Evolutionary conservation across 139 green algal genomes (phyloP).

Genomic region (Desmodesmus armatus): DNA sequence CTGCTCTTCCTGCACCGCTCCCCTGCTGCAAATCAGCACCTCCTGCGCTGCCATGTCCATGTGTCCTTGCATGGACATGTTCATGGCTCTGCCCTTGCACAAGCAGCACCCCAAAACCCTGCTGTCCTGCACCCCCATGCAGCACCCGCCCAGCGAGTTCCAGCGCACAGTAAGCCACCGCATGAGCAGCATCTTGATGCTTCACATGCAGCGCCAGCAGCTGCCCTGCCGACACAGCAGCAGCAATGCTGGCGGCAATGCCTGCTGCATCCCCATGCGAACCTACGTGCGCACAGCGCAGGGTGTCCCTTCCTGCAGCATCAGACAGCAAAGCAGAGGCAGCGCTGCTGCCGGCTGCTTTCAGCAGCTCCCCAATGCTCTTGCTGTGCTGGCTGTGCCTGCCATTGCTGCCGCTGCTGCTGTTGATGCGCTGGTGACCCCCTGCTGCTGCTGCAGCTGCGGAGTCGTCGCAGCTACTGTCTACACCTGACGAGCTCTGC

Average conservation of each 20-base stretch:
- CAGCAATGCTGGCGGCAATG: neutral
- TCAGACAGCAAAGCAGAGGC: neutral
- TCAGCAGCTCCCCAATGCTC: neutral
- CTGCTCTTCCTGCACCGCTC: conserved; percentile 4
- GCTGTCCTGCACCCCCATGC: neutral
- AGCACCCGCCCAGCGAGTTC: neutral
- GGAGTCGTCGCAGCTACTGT: neutral
- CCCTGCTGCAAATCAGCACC: too few species aligned
- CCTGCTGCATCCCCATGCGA: neutral
- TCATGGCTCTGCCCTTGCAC: neutral
- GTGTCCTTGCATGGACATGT: conserved; percentile 23
- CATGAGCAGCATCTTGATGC: neutral
- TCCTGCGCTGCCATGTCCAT: conserved; percentile 30
- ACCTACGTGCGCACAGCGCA: neutral
- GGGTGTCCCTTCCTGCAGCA: neutral
- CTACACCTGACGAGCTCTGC: conserved; percentile 16
- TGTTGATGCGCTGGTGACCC: too few species aligned
- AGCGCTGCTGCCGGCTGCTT: conserved; percentile 1
- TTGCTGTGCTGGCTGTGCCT: neutral
- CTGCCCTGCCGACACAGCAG: neutral
- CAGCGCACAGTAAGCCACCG: conserved; percentile 4
- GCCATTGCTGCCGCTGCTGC: neutral
- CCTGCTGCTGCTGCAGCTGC: neutral
- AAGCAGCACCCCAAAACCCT: conserved; percentile 8
- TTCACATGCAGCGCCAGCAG: conserved; percentile 14